Evolutionary conservation across 306 rosid genomes (phyloP).

Genomic region (Trifolium pratense): DNA sequence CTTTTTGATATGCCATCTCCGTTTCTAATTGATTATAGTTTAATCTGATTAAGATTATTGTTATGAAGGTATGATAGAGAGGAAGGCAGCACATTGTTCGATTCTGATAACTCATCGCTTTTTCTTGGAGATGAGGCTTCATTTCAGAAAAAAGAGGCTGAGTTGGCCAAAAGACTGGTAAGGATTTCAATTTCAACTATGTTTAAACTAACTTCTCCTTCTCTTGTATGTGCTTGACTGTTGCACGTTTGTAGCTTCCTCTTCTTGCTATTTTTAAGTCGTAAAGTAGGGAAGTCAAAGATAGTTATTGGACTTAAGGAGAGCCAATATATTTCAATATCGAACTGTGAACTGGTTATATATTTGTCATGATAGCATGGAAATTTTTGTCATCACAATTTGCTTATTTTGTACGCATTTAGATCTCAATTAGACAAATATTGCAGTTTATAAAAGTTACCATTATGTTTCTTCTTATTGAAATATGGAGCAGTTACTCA

Average conservation of each 20-base stretch:
- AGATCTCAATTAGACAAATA: conserved; percentile 28
- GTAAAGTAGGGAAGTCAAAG: conserved; percentile 25
- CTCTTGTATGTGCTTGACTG: conserved; percentile 23
- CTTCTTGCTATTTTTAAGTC: conserved; percentile 10
- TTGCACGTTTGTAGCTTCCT: conserved; percentile 4
- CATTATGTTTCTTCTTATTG: conserved; percentile 7
- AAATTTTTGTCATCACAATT: not conserved
- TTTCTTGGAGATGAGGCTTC: conserved; percentile 91
- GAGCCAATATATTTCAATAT: conserved; percentile 8
- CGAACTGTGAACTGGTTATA: conserved; percentile 21
- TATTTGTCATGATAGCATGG: not conserved
- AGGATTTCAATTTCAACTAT: conserved; percentile 12
- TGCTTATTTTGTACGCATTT: not conserved
- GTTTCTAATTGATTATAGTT: conserved; percentile 20
- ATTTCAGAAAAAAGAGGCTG: conserved; percentile 96
- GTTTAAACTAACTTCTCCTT: conserved; percentile 19
- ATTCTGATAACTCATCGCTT: conserved; percentile 73
- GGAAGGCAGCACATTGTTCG: conserved; percentile 86
- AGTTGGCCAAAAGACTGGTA: conserved; percentile 96
- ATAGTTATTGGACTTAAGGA: conserved; percentile 5
- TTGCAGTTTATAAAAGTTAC: conserved; percentile 1
- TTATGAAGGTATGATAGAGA: conserved; percentile 91
- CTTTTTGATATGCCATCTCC: conserved; percentile 8
- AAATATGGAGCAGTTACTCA: conserved; percentile 18
- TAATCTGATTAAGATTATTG: conserved; percentile 35